Base-by-base conservation (phyloP, 768 basidiomycete genomes). In the Phanerochaete carnosa region DNA sequence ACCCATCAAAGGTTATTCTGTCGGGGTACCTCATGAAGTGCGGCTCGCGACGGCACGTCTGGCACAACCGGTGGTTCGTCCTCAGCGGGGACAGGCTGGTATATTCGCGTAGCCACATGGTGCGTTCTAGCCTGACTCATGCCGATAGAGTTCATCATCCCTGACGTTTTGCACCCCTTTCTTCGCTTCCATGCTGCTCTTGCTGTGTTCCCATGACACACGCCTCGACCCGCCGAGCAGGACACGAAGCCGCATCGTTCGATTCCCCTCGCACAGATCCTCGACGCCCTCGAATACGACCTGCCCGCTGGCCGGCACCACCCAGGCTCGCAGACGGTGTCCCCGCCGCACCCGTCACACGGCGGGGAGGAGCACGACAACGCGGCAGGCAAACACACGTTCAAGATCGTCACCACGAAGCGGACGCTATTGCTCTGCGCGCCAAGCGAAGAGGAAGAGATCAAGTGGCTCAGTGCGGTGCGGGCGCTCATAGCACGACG, bases 41-140 rank as follows among this genome's bases (percentile, higher is more conserved):
- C 73, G 95, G 94, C 28, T 88, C 89, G 46, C 94, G 95, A 66
- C 84, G 96, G 69, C 89, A 91, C 67, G 92, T 86, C 65, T 99
- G 97, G 97, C 83, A 94, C 59, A 98, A 99, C 75, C 78, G 97
- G 29, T 98, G 95, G 96, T 98, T 99, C 68, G 87, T 92, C 37
- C 78, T 99, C n/a, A 94, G 88, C 39, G 87, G 87, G 39, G 92
- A 94, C 68, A 90, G 87, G 69, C 76, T 99, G 56, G 76, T 93
- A 35, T 99, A 99, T 76, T 88, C 87, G 11, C 86, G 87, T 52
- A 95, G 90, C 71, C 97, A 99, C 77, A 98, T 98, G 95, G 95
- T 96, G 69, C 63, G 88, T 80, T 57, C 62, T 51, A 52, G 54
- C 26, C 59, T 66, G 63, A 64, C 47, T 55, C 59, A 54, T 61